Evolutionary conservation across 2,329 filamentous ascomycete genomes (phyloP).

Genomic region (Talaromyces sp.): DNA sequence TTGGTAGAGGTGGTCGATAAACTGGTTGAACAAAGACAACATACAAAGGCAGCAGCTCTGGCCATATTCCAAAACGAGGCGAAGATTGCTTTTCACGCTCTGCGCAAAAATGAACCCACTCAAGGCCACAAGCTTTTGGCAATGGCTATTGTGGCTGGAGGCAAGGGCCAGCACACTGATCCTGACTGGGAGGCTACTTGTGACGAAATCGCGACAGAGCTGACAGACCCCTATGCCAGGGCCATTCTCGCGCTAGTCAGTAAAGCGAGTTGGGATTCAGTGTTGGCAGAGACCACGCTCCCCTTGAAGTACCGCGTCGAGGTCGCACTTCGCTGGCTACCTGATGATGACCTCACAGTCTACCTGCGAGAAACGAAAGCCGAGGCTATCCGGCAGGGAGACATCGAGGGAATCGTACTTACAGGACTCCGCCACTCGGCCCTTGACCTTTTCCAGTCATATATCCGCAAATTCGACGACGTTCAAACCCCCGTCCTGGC

Average conservation of each 20-base stretch:
- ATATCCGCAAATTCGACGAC: slow-evolving; percentile 55
- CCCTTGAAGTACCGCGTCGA: slow-evolving; percentile 57
- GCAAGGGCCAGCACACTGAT: slow-evolving; percentile 41
- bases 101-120: slow-evolving; percentile 48
- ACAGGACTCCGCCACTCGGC: slow-evolving; percentile 54
- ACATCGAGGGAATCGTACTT: slow-evolving; percentile 57
- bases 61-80: slow-evolving; percentile 56
- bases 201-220: slow-evolving; percentile 56
- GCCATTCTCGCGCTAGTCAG: slow-evolving; percentile 56
- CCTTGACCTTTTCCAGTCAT: slow-evolving; percentile 56
- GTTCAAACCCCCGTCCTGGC: slow-evolving; percentile 58
- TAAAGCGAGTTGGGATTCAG: slow-evolving; percentile 54
- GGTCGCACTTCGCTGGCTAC: slow-evolving; percentile 50
- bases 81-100: slow-evolving; percentile 51
- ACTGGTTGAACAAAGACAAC: slow-evolving; percentile 48
- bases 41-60: slow-evolving; percentile 58
- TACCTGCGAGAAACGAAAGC: slow-evolving; percentile 51
- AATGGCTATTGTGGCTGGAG: slow-evolving; percentile 43
- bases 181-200: slow-evolving; percentile 57
- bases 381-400: slow-evolving; percentile 47
- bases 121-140: slow-evolving; percentile 54
- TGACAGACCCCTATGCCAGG: slow-evolving; percentile 56
- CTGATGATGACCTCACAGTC: slow-evolving; percentile 40
- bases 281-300: slow-evolving; percentile 52
- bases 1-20: slow-evolving; percentile 45